A percentile compares a stretch with the other conserved stretches of the same genome.
phyloP scores from a whole-genome alignment of 2,329 filamentous ascomycete genomes.

The Claviceps spartinae region DNA sequence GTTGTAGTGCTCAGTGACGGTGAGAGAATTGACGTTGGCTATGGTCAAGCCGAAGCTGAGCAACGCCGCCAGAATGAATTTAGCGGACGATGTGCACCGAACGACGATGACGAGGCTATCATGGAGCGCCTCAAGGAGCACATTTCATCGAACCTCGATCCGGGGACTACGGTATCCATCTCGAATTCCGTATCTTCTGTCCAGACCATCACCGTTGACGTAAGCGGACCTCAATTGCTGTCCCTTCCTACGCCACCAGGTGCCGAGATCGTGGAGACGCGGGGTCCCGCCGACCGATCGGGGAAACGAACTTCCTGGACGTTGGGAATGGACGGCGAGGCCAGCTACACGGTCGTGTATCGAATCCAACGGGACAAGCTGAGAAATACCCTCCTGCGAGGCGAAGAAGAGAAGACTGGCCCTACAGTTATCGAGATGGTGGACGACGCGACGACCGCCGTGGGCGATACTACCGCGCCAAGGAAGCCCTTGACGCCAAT shows the following conservation, averaged over 20 bases:
- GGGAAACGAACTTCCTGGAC: constrained; percentile 3
- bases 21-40: constrained; percentile 37
- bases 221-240: constrained; percentile 37
- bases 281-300: constrained; percentile 11
- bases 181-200: constrained; percentile 45
- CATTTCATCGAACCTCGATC: constrained; percentile 39
- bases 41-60: constrained; percentile 17
- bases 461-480: background rate
- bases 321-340: constrained; percentile 12
- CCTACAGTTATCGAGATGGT: constrained; percentile 15
- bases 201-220: constrained; percentile 51
- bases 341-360: constrained; percentile 45
- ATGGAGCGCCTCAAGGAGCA: constrained; percentile 34
- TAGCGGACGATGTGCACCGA: background rate
- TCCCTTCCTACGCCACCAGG: constrained; percentile 42
- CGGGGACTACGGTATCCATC: constrained; percentile 45
- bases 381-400: constrained; percentile 26
- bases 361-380: constrained; percentile 40
- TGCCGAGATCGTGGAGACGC: constrained; percentile 43
- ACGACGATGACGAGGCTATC: constrained; percentile 28
- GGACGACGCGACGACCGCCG: constrained; percentile 11
- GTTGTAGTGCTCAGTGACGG: constrained; percentile 49
- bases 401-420: constrained; percentile 16
- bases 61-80: background rate
- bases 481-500: background rate